These are phyloP conservation scores for Alloteropsis angusta DNA, from an alignment of 202 grass and related monocot species.

Conservation along the genomic window DNA sequence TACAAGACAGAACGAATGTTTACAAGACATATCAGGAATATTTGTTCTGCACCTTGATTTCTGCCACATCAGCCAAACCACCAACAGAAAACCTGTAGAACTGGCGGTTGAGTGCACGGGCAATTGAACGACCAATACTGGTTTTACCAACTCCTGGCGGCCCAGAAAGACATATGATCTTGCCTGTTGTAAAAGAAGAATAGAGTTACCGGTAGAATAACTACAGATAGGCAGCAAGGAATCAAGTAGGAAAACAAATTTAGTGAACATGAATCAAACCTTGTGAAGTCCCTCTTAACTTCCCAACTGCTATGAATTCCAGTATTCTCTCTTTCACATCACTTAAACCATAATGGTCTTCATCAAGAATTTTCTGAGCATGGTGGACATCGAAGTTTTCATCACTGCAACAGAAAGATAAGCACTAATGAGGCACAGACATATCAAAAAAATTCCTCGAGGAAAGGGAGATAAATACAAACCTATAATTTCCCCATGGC, in stretches of 20 bases:
- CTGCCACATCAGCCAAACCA: conserved; percentile 98
- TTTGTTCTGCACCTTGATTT: conserved; percentile 75
- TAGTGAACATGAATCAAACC: conserved; percentile 39
- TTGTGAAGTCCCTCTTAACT: conserved; percentile 95
- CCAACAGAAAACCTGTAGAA: conserved; percentile 99
- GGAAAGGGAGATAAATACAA: conserved; percentile 28
- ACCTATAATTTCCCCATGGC: conserved; percentile 99
- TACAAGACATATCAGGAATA: conserved; percentile 15
- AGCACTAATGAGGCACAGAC: conserved; percentile 23
- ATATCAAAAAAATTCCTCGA: conserved; percentile 10
- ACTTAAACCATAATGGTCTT: conserved; percentile 98
- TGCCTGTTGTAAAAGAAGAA: conserved; percentile 52
- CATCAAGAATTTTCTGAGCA: conserved; percentile 94
- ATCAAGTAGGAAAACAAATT: background rate
- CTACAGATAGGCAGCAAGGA: background rate
- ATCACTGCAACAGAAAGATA: conserved; percentile 41
- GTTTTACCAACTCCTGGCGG: conserved; percentile 99
- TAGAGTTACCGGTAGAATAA: conserved; percentile 18
- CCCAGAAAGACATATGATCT: conserved; percentile 97
- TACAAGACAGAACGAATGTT: background rate
- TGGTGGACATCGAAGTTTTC: conserved; percentile 96
- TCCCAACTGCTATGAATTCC: conserved; percentile 98
- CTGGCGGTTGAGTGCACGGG: conserved; percentile 76
- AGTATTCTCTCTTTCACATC: conserved; percentile 98
- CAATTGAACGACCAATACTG: conserved; percentile 97